Evolutionary conservation across 805 yeast species (phyloP), one percentile per base, ranked within the genome.

Genomic region (Saturnispora serradocipensis): DNA sequence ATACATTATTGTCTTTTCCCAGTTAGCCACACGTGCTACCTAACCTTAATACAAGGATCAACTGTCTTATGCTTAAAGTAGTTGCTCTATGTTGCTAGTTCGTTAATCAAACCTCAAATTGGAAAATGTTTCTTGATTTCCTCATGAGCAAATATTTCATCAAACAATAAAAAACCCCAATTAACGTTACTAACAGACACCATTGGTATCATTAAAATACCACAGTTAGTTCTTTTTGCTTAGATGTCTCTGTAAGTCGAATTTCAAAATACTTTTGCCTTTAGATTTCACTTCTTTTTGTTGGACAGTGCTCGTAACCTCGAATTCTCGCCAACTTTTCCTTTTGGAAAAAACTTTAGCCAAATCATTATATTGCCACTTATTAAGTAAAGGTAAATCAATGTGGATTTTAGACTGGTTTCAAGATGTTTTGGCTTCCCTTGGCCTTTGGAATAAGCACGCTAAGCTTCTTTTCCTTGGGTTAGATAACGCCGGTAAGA

Each of bases 401-500:
- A 66, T 67, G 72, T 68, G 72, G 72, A 61, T 68, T 58, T 59
- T 65, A 28, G 68, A 67, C 52, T 69, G 72, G 72, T 67, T 84
- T 68, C 84, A 81, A 72, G 90, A 86, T 65, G 78, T 84, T 56
- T 73, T 86, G 59, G 83, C 90, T 63, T 82, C 88, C 51, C 74
- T 86, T 48, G 95, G 95, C 58, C 73, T 86, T 59, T 79, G 88
- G 84, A 93, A 91, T 77, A 89, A 93, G 70, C 97, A 91, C 68
- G 97, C 97, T 72, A 88, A 95, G 73, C 77, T 93, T 63, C 78
- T 93, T 66, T 93, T 93, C 78, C 78, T 93, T 61, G 99, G 99
- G 55, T 82, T 93, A 56, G 99, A 93, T 70, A 93, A 93, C 62
- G 99, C 99, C 45, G 99, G 99, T 67, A 93, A 93, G 72, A 91